Conservation (phyloP, 192 early-diverging fungal genomes). For the Obelidium mucronatum region DNA sequence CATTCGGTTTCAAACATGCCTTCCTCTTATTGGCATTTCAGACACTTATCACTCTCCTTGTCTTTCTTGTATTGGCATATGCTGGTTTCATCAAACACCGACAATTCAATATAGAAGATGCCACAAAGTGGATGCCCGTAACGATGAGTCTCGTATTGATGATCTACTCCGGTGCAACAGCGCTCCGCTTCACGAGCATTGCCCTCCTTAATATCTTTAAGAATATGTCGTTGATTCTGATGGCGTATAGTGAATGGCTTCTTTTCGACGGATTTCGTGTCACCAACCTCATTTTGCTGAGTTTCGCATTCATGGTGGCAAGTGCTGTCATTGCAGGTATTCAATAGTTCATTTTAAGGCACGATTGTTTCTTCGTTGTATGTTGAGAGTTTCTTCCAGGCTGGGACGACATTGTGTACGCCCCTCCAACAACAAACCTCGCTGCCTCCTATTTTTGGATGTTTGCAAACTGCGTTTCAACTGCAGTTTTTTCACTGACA, state of each 20-base stretch:
- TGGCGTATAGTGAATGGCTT: constrained; percentile 91
- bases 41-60: constrained; percentile 39
- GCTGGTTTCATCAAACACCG: constrained; percentile 42
- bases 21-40: constrained; percentile 62
- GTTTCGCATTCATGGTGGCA: constrained; percentile 68
- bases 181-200: constrained; percentile 89
- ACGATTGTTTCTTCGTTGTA: background rate
- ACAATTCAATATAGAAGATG: constrained; percentile 34
- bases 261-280: constrained; percentile 83
- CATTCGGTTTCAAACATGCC: constrained; percentile 56
- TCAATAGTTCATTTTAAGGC: too few species aligned
- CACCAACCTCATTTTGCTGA: constrained; percentile 79
- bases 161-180: constrained; percentile 97
- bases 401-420: too few species aligned
- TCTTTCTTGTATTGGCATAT: constrained; percentile 55
- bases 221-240: constrained; percentile 97
- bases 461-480: background rate
- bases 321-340: constrained; percentile 76
- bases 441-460: background rate
- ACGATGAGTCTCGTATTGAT: constrained; percentile 85
- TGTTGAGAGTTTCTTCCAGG: too few species aligned
- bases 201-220: constrained; percentile 99
- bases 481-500: background rate
- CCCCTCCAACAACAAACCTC: background rate
- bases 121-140: constrained; percentile 77